A percentile compares a stretch with the other conserved stretches of the same genome.
Conservation (phyloP, 345 rosid genomes). For the Erysimum cheiranthoides region DNA sequence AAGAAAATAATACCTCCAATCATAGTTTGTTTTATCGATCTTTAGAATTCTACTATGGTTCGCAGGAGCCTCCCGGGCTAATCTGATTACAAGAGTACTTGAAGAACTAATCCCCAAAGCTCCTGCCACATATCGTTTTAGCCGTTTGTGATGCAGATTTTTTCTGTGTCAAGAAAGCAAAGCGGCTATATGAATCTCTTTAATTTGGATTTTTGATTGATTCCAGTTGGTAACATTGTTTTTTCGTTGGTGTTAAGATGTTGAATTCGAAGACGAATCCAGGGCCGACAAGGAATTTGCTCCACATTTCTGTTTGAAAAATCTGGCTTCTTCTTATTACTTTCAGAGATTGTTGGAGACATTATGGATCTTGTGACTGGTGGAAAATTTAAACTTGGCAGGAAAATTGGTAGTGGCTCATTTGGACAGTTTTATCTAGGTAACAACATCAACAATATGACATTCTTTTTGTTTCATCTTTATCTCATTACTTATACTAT, state of each 20-base stretch:
- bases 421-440: slow-evolving; percentile 82
- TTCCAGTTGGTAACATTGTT: too few species aligned
- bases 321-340: not conserved
- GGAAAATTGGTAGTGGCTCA: slow-evolving; percentile 88
- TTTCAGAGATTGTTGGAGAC: slow-evolving; percentile 26
- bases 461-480: not conserved
- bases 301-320: slow-evolving; percentile 20
- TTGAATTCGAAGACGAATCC: slow-evolving; percentile 38
- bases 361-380: slow-evolving; percentile 66
- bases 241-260: too few species aligned
- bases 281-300: slow-evolving; percentile 18
- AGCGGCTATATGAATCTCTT: too few species aligned
- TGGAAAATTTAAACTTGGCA: too few species aligned
- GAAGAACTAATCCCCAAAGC: too few species aligned
- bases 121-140: slow-evolving; percentile 37
- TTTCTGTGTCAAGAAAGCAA: slow-evolving; percentile 45
- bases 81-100: slow-evolving; percentile 57
- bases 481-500: not conserved
- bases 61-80: slow-evolving; percentile 68
- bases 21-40: too few species aligned
- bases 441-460: not conserved
- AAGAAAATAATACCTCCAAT: too few species aligned
- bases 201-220: too few species aligned
- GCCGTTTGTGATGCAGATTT: slow-evolving; percentile 77
- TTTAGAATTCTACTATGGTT: too few species aligned